phyloP scores from a whole-genome alignment of 2,329 filamentous ascomycete species.

The Metarhizium robertsii region DNA sequence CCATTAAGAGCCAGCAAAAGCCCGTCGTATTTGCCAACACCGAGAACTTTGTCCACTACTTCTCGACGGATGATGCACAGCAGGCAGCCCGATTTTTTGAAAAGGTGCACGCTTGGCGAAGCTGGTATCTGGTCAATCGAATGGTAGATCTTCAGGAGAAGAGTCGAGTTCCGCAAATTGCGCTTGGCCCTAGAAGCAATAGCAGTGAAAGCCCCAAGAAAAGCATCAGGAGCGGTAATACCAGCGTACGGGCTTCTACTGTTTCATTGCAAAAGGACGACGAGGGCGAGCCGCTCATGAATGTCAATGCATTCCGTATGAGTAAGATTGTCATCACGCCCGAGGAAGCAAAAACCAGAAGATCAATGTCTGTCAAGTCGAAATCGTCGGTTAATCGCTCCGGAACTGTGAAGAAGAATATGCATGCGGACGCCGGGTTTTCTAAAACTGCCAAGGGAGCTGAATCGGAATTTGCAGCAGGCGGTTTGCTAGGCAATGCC shows the following conservation, averaged over 20 bases:
- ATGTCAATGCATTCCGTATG: slow-evolving; percentile 10
- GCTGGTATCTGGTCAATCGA: slow-evolving; percentile 79
- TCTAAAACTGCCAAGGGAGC: slow-evolving; percentile 1
- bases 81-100: slow-evolving; percentile 61
- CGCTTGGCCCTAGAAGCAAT: neutral
- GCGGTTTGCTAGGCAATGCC: slow-evolving; percentile 40
- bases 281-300: slow-evolving; percentile 10
- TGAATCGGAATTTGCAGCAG: slow-evolving; percentile 36
- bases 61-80: slow-evolving; percentile 65
- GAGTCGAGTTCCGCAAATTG: slow-evolving; percentile 13
- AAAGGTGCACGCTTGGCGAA: slow-evolving; percentile 72
- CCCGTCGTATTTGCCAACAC: slow-evolving; percentile 72
- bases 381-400: neutral
- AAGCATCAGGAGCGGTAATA: slow-evolving; percentile 1
- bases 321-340: slow-evolving; percentile 4
- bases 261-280: neutral
- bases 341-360: neutral
- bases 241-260: neutral
- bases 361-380: neutral
- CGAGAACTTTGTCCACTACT: slow-evolving; percentile 86
- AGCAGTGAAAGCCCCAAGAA: neutral
- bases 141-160: slow-evolving; percentile 41
- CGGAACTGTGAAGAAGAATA: neutral
- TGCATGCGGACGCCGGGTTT: neutral
- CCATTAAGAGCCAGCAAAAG: slow-evolving; percentile 88